Conservation (phyloP, 768 basidiomycete genomes). For the Podaxis carcinomalis region DNA sequence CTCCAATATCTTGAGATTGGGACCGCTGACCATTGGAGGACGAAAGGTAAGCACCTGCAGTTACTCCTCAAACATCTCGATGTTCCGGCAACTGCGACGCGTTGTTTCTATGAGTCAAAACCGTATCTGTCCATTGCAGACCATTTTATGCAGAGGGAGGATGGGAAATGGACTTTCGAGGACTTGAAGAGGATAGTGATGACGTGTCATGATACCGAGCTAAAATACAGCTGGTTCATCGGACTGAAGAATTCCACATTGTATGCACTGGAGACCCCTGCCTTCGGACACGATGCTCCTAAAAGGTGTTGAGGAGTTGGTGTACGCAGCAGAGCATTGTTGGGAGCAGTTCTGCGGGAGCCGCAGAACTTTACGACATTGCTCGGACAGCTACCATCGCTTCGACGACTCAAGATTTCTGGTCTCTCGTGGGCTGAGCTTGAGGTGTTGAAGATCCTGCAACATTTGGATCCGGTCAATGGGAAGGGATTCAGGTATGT, state of each 20-base stretch:
- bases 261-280: not conserved
- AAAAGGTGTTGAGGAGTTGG: not conserved
- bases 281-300: not conserved
- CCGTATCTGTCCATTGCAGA: not conserved
- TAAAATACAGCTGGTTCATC: not conserved
- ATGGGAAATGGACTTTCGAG: not conserved
- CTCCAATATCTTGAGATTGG: not conserved
- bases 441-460: not conserved
- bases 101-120: not conserved
- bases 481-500: not conserved
- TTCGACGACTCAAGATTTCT: not conserved
- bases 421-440: not conserved
- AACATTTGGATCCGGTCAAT: not conserved
- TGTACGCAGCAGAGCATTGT: not conserved
- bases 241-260: not conserved
- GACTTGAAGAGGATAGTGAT: not conserved
- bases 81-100: not conserved
- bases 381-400: not conserved
- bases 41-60: not conserved
- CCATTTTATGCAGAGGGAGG: not conserved
- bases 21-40: not conserved
- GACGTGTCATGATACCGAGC: not conserved
- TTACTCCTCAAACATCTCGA: not conserved
- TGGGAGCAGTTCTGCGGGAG: no score
- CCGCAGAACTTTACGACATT: not conserved